A percentile compares a stretch with the other conserved stretches of the same genome.
Evolutionary conservation across 352 stramenopile genomes (phyloP).

Genomic region (Phytophthora tubulina): DNA sequence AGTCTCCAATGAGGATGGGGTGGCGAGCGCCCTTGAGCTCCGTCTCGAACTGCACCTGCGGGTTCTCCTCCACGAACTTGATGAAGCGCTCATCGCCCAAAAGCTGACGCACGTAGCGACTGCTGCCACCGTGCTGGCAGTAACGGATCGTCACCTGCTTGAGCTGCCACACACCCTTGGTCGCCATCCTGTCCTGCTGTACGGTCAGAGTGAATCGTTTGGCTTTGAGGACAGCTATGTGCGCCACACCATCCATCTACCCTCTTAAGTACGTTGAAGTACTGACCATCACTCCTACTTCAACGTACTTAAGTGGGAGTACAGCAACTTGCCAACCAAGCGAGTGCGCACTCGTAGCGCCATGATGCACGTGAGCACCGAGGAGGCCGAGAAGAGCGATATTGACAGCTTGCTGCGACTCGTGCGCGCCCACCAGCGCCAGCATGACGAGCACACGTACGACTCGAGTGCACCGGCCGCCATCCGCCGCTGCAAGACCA

Average conservation of each 20-base stretch:
- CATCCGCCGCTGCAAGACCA: constrained; percentile 68
- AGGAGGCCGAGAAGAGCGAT: constrained; percentile 60
- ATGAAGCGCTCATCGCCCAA: constrained; percentile 82
- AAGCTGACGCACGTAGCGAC: constrained; percentile 79
- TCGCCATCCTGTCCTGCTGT: constrained; percentile 59
- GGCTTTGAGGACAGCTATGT: constrained; percentile 24
- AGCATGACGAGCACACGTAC: constrained; percentile 58
- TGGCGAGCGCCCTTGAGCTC: constrained; percentile 87
- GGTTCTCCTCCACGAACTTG: constrained; percentile 89
- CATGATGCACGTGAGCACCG: constrained; percentile 1
- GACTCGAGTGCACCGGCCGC: constrained; percentile 44
- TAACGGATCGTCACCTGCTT: constrained; percentile 86
- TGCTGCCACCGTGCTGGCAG: constrained; percentile 84
- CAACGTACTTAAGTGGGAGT: constrained; percentile 15
- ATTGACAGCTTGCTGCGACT: constrained; percentile 55
- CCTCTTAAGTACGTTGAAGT: constrained; percentile 34
- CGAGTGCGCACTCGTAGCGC: constrained; percentile 1
- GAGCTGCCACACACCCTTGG: constrained; percentile 80
- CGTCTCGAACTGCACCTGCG: constrained; percentile 86
- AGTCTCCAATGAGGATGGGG: constrained; percentile 86
- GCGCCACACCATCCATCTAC: background rate
- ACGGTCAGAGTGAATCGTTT: constrained; percentile 35
- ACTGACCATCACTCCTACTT: constrained; percentile 16
- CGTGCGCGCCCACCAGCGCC: constrained; percentile 54
- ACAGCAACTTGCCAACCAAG: constrained; percentile 12